A percentile compares a stretch with the other conserved stretches of the same genome.
These are phyloP conservation scores for Trichoderma guizhouense DNA, from an alignment of 2,329 filamentous ascomycete genomes.

Conservation along the genomic window DNA sequence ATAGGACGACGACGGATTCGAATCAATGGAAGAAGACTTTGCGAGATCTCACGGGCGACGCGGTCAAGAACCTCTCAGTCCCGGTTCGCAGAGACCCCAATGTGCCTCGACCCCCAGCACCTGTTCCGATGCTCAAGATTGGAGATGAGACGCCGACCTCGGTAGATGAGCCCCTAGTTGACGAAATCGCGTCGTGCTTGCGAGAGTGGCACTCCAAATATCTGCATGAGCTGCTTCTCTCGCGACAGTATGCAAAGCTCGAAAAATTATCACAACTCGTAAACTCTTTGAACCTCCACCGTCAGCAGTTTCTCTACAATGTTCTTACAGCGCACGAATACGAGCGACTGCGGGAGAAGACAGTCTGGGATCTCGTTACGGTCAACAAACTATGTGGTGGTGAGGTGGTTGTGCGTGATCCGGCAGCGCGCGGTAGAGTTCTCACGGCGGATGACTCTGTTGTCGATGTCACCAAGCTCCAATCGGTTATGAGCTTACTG, in stretches of 20 bases:
- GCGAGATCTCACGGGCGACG: slow-evolving; percentile 39
- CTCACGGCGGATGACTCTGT: slow-evolving; percentile 91
- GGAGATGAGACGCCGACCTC: slow-evolving; percentile 95
- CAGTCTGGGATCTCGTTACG: slow-evolving; percentile 90
- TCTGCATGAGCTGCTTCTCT: slow-evolving; percentile 84
- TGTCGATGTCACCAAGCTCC: slow-evolving; percentile 83
- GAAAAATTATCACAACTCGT: slow-evolving; percentile 80
- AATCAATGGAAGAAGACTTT: slow-evolving; percentile 31
- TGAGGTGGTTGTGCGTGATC: slow-evolving; percentile 92
- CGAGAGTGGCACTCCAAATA: slow-evolving; percentile 99
- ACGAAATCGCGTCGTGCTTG: slow-evolving; percentile 95
- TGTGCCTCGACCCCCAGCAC: slow-evolving; percentile 76
- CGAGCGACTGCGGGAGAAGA: slow-evolving; percentile 74
- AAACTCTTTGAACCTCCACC: slow-evolving; percentile 74
- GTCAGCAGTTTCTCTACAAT: slow-evolving; percentile 89
- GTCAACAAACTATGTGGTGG: slow-evolving; percentile 93
- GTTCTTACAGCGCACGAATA: slow-evolving; percentile 87
- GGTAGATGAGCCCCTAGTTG: slow-evolving; percentile 82
- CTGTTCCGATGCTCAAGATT: slow-evolving; percentile 95
- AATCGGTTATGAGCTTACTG: slow-evolving; percentile 93
- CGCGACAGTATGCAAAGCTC: slow-evolving; percentile 74
- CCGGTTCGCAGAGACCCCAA: slow-evolving; percentile 59
- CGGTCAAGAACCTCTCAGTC: slow-evolving; percentile 43
- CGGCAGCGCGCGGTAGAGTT: slow-evolving; percentile 75
- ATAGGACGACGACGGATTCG: slow-evolving; percentile 26